Percentiles rank a stretch among this genome's conserved stretches.
phyloP scores from a whole-genome alignment of 805 yeast species.

The Yarrowia sp. region DNA sequence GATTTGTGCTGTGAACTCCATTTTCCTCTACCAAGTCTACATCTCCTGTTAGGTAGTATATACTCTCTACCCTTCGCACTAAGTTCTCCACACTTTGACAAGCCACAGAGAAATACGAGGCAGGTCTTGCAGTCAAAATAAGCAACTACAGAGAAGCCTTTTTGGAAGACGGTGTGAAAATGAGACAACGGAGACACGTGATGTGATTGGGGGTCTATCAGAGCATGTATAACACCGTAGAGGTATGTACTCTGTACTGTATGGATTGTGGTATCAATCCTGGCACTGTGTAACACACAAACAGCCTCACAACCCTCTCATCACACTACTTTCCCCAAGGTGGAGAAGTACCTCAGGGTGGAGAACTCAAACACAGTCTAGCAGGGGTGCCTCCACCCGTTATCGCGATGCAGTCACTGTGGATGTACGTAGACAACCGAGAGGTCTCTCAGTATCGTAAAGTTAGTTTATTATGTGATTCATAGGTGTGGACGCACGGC shows the following conservation, averaged over 20 bases:
- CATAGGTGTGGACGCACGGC: too few species aligned
- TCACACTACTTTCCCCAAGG: too few species aligned
- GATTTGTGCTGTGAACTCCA: neutral
- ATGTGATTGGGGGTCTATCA: too few species aligned
- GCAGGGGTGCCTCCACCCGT: slow-evolving; percentile 4
- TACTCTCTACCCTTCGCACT: neutral
- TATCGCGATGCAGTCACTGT: neutral
- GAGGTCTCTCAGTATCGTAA: too few species aligned
- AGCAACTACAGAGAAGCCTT: neutral
- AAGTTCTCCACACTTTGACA: neutral
- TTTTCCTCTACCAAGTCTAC: neutral
- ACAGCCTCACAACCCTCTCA: too few species aligned
- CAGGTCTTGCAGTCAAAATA: neutral
- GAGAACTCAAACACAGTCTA: neutral
- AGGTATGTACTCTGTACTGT: too few species aligned
- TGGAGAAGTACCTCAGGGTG: neutral
- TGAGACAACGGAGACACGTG: too few species aligned
- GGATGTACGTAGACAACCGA: neutral
- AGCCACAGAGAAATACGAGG: slow-evolving; percentile 7
- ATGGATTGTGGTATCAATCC: too few species aligned
- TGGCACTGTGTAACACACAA: too few species aligned
- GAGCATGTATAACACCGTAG: too few species aligned
- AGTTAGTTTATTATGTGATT: too few species aligned
- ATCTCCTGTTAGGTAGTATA: neutral
- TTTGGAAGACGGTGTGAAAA: too few species aligned